Evolutionary conservation across 306 rosid genomes (phyloP).

Genomic region (Quercus cerris): DNA sequence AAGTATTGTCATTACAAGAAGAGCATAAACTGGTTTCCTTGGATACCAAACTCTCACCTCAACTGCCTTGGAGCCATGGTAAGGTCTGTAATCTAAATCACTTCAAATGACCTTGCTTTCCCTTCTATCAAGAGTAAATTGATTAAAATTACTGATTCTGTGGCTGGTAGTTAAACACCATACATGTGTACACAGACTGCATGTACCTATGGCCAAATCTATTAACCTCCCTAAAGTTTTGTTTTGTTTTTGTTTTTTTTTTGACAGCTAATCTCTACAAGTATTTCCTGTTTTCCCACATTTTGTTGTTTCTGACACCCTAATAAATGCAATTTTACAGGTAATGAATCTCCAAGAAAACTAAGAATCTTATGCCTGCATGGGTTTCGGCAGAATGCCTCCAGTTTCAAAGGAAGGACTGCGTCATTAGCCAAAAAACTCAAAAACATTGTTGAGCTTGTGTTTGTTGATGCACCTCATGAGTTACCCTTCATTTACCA

Average conservation of each 20-base stretch:
- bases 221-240: background rate
- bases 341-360: slow-evolving; percentile 47
- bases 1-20: slow-evolving; percentile 22
- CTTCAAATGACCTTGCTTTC: slow-evolving; percentile 4
- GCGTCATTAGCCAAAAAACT: slow-evolving; percentile 83
- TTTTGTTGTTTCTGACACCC: slow-evolving; percentile 14
- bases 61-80: slow-evolving; percentile 57
- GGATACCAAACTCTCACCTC: slow-evolving; percentile 30
- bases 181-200: background rate
- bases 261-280: background rate
- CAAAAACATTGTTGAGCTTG: slow-evolving; percentile 61
- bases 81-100: slow-evolving; percentile 58
- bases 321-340: slow-evolving; percentile 39
- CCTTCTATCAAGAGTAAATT: background rate
- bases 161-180: background rate
- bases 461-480: slow-evolving; percentile 80
- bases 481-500: slow-evolving; percentile 83
- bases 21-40: slow-evolving; percentile 32
- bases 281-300: background rate
- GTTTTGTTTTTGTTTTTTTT: background rate
- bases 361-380: slow-evolving; percentile 85
- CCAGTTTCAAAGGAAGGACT: slow-evolving; percentile 85
- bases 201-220: background rate
- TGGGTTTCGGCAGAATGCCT: slow-evolving; percentile 91
- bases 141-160: background rate